Evolutionary conservation across 2,329 filamentous ascomycete species (phyloP).

Genomic region (Endothia cerciana): DNA sequence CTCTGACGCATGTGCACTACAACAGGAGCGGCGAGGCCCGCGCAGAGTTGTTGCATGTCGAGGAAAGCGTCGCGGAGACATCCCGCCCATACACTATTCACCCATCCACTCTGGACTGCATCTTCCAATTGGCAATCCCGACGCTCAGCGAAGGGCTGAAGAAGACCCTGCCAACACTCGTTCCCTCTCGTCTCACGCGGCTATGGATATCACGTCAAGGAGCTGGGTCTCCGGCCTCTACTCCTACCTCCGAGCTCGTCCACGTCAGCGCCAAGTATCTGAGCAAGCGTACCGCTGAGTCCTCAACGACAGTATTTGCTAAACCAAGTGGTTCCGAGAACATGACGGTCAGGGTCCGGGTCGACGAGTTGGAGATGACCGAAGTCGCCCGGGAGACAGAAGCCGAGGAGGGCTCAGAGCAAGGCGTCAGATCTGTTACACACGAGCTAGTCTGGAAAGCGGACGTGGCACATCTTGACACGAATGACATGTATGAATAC

Average conservation of each 20-base stretch:
- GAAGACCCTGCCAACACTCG: not conserved
- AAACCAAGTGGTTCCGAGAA: not conserved
- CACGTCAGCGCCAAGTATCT: not conserved
- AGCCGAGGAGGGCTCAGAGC: not conserved
- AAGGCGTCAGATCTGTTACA: not conserved
- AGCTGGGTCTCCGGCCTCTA: not conserved
- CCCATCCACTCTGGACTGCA: not conserved
- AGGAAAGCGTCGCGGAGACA: not conserved
- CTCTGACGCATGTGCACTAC: not conserved
- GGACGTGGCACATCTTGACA: not conserved
- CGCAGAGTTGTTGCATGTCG: not conserved
- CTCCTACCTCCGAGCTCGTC: not conserved
- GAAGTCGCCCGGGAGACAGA: not conserved
- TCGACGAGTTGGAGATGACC: not conserved
- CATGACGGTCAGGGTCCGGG: conserved; percentile 1
- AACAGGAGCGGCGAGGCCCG: not conserved
- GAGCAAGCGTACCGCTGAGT: conserved; percentile 2
- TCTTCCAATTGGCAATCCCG: conserved; percentile 6
- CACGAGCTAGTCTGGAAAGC: conserved; percentile 6
- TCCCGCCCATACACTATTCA: not conserved
- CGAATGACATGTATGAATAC: not conserved
- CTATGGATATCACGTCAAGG: conserved; percentile 1
- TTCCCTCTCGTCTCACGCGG: not conserved
- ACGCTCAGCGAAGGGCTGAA: not conserved
- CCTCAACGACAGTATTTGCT: conserved; percentile 2